Conservation (phyloP, 768 basidiomycete species). For the Pleurotus sapidus region DNA sequence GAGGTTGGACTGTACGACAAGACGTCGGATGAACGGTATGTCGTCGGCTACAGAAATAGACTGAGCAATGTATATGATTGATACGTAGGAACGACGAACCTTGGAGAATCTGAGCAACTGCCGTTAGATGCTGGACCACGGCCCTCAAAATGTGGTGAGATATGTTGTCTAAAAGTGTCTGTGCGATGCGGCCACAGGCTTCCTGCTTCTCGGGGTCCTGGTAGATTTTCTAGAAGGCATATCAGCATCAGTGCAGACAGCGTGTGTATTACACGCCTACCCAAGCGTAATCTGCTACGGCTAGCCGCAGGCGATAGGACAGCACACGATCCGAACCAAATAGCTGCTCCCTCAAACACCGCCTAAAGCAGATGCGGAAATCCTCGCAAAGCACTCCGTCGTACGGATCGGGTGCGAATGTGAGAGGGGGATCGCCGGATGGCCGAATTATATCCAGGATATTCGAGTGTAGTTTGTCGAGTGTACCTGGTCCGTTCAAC, state of each 20-base stretch:
- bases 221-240: slow-evolving; percentile 42
- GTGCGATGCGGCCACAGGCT: slow-evolving; percentile 52
- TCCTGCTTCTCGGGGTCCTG: slow-evolving; percentile 36
- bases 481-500: slow-evolving; percentile 31
- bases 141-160: slow-evolving; percentile 53
- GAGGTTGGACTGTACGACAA: slow-evolving; percentile 57
- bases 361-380: slow-evolving; percentile 42
- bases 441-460: slow-evolving; percentile 44
- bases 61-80: slow-evolving; percentile 6
- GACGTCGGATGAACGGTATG: slow-evolving; percentile 60
- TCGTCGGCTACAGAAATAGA: slow-evolving; percentile 45
- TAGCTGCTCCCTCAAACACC: slow-evolving; percentile 51
- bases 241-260: neutral
- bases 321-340: slow-evolving; percentile 60
- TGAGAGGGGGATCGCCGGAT: slow-evolving; percentile 10
- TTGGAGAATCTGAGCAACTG: slow-evolving; percentile 39
- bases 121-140: slow-evolving; percentile 54
- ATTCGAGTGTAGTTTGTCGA: slow-evolving; percentile 35
- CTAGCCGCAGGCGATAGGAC: slow-evolving; percentile 53
- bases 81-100: slow-evolving; percentile 26
- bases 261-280: slow-evolving; percentile 22
- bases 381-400: slow-evolving; percentile 28
- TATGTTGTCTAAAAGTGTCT: slow-evolving; percentile 45
- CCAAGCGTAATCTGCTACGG: slow-evolving; percentile 49
- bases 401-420: slow-evolving; percentile 17